Percentiles rank a stretch among this genome's conserved stretches.
Evolutionary conservation across 352 stramenopile species (phyloP).

Genomic region (Phytopythium aichiense): DNA sequence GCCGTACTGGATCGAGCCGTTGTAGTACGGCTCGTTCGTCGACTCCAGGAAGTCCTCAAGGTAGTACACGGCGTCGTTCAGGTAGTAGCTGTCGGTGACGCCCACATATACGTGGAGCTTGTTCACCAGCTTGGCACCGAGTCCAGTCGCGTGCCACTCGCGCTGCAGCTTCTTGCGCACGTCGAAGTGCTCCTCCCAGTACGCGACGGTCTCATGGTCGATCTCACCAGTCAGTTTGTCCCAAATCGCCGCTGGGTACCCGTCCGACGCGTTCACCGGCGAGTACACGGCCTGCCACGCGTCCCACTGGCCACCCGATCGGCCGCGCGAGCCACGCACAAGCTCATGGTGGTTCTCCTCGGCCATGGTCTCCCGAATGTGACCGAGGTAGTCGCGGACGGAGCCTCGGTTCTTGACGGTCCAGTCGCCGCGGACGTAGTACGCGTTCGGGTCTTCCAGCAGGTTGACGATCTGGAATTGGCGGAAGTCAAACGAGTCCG

Average conservation of each 20-base stretch:
- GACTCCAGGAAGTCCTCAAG: constrained; percentile 62
- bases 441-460: constrained; percentile 57
- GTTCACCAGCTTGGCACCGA: constrained; percentile 66
- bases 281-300: constrained; percentile 74
- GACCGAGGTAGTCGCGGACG: constrained; percentile 55
- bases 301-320: constrained; percentile 70
- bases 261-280: constrained; percentile 51
- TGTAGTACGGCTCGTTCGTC: constrained; percentile 64
- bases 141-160: constrained; percentile 43
- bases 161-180: constrained; percentile 64
- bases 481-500: constrained; percentile 70
- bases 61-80: constrained; percentile 69
- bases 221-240: constrained; percentile 68
- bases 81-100: constrained; percentile 73
- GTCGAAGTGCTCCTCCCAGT: constrained; percentile 69
- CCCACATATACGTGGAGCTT: constrained; percentile 75
- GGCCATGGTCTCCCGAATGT: constrained; percentile 67
- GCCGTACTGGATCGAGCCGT: constrained; percentile 68
- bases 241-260: constrained; percentile 57
- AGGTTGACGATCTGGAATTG: constrained; percentile 74
- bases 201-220: constrained; percentile 44
- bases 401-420: constrained; percentile 65
- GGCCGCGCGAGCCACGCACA: constrained; percentile 50
- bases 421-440: constrained; percentile 65
- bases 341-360: constrained; percentile 78